These are phyloP conservation scores for Fusarium sp. DNA, from an alignment of 2,329 filamentous ascomycete genomes.

Conservation along the genomic window DNA sequence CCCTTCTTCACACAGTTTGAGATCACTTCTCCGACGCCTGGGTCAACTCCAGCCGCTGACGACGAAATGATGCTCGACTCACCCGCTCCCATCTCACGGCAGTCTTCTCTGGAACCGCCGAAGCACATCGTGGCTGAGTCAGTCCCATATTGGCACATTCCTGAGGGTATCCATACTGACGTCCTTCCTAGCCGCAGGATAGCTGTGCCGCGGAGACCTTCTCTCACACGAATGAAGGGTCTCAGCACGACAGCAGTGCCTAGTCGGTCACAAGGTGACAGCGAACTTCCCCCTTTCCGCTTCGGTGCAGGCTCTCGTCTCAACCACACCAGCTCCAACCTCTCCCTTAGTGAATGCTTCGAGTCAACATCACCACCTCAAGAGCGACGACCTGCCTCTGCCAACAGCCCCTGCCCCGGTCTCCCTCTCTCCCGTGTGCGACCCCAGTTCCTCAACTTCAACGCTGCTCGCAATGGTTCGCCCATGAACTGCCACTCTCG, in stretches of 20 bases:
- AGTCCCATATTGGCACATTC: constrained; percentile 47
- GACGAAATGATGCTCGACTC: constrained; percentile 68
- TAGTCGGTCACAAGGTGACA: constrained; percentile 69
- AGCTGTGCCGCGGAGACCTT: constrained; percentile 77
- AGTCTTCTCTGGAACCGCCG: constrained; percentile 59
- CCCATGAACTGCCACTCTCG: constrained; percentile 77
- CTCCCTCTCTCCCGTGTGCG: constrained; percentile 71
- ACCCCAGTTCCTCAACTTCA: constrained; percentile 71
- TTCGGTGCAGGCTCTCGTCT: constrained; percentile 65
- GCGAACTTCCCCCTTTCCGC: constrained; percentile 77
- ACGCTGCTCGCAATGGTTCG: constrained; percentile 73
- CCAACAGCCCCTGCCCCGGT: constrained; percentile 66
- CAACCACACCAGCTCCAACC: constrained; percentile 48
- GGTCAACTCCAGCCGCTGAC: constrained; percentile 56
- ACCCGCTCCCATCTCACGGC: constrained; percentile 61
- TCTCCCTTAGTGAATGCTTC: constrained; percentile 84
- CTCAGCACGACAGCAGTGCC: constrained; percentile 75
- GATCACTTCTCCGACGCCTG: constrained; percentile 77
- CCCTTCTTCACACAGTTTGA: constrained; percentile 74
- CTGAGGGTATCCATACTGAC: constrained; percentile 37
- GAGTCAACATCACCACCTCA: constrained; percentile 78
- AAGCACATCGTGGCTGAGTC: constrained; percentile 65
- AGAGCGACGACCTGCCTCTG: constrained; percentile 70
- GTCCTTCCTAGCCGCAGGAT: constrained; percentile 67
- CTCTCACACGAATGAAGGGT: constrained; percentile 78